Percentiles rank a stretch among this genome's conserved stretches.
Conservation (phyloP, 2,329 filamentous ascomycete genomes). For the Elsinoe perseae region DNA sequence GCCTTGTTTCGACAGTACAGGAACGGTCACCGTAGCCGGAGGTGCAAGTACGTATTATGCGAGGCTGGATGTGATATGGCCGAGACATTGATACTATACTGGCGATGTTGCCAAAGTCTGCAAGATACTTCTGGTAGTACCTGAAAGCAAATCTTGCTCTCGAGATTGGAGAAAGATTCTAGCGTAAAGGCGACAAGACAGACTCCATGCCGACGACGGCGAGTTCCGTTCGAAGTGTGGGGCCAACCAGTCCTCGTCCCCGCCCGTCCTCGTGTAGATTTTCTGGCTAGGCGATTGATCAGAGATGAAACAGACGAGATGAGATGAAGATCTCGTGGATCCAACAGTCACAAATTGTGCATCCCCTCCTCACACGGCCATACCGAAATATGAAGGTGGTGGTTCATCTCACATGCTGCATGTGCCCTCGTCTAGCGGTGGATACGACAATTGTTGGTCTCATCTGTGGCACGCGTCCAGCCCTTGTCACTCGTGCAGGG, state of each 20-base stretch:
- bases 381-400: background rate
- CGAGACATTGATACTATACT: background rate
- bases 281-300: background rate
- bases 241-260: background rate
- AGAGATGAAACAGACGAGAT: conserved; percentile 16
- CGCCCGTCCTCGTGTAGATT: background rate
- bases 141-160: conserved; percentile 2
- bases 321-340: conserved; percentile 12
- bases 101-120: background rate
- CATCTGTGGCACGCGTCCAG: conserved; percentile 5
- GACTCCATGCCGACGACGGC: background rate
- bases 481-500: background rate
- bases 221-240: conserved; percentile 5
- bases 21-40: background rate
- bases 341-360: background rate
- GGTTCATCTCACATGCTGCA: background rate
- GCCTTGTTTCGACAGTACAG: conserved; percentile 7
- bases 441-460: conserved; percentile 2
- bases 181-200: background rate
- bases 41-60: background rate
- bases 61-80: background rate
- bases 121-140: background rate
- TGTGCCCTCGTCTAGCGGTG: background rate
- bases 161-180: background rate
- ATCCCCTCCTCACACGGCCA: background rate